phyloP scores from a whole-genome alignment of 805 yeast genomes.

The Clavispora carvajalis region DNA sequence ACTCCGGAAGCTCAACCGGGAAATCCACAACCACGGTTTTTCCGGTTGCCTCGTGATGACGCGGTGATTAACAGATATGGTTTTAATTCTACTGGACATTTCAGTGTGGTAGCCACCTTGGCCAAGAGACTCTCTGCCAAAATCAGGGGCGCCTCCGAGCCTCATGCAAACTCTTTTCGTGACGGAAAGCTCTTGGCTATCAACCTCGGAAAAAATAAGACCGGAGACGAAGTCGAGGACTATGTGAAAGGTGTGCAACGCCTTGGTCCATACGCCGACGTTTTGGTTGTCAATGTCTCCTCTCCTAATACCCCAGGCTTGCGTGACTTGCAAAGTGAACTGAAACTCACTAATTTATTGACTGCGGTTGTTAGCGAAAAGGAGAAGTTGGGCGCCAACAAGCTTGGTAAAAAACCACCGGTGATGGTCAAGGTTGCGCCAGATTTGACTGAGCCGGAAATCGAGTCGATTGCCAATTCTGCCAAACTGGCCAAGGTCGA shows the following conservation, averaged over 20 bases:
- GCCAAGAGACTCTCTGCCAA: constrained; percentile 46
- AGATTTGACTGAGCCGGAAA: constrained; percentile 76
- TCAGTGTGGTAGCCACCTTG: constrained; percentile 62
- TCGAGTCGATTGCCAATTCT: constrained; percentile 74
- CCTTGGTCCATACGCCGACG: constrained; percentile 83
- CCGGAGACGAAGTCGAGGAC: constrained; percentile 85
- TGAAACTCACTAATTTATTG: constrained; percentile 63
- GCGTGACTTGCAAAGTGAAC: constrained; percentile 76
- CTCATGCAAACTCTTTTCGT: constrained; percentile 46
- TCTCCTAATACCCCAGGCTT: constrained; percentile 96
- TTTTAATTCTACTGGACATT: constrained; percentile 88
- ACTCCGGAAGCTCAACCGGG: constrained; percentile 95
- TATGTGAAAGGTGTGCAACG: constrained; percentile 78
- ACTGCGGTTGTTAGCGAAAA: constrained; percentile 65
- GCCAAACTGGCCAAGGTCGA: constrained; percentile 76
- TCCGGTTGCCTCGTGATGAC: constrained; percentile 75
- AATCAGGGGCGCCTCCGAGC: constrained; percentile 10
- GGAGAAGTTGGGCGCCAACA: constrained; percentile 39
- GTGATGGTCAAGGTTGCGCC: constrained; percentile 91
- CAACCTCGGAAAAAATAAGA: constrained; percentile 88
- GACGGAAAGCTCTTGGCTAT: constrained; percentile 67
- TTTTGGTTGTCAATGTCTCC: constrained; percentile 83
- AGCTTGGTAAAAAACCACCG: constrained; percentile 58
- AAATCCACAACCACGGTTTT: constrained; percentile 88
- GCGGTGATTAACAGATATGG: constrained; percentile 96